phyloP scores from a whole-genome alignment of 2,329 filamentous ascomycete genomes.

The Plenodomus biglobosus region DNA sequence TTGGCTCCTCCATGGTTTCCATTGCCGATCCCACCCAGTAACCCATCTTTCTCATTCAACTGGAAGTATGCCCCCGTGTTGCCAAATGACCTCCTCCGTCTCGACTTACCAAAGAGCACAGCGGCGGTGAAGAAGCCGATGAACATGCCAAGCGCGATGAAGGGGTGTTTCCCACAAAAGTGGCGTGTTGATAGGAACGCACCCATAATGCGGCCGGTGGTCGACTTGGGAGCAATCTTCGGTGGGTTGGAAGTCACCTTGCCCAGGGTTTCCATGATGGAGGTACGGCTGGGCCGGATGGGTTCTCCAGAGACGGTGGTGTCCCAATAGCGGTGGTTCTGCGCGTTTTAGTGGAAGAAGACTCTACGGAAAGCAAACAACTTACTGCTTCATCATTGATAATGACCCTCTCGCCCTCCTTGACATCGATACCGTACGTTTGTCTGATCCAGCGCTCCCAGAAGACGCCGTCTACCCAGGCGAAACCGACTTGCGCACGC shows the following conservation, averaged over 20 bases:
- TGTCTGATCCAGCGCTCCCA: slow-evolving; percentile 96
- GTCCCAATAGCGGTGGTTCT: slow-evolving; percentile 97
- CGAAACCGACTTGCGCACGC: slow-evolving; percentile 87
- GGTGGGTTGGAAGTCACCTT: slow-evolving; percentile 69
- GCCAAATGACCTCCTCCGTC: slow-evolving; percentile 48
- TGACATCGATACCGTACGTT: slow-evolving; percentile 89
- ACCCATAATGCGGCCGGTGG: slow-evolving; percentile 71
- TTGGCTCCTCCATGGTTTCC: slow-evolving; percentile 43
- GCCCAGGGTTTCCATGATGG: slow-evolving; percentile 82
- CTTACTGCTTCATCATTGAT: slow-evolving; percentile 97
- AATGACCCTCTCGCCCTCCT: slow-evolving; percentile 84
- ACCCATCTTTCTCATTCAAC: slow-evolving; percentile 68
- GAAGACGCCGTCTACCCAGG: slow-evolving; percentile 95
- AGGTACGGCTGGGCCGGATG: slow-evolving; percentile 85
- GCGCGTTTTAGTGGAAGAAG: slow-evolving; percentile 6
- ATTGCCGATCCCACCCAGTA: slow-evolving; percentile 58
- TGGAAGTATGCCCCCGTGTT: slow-evolving; percentile 63
- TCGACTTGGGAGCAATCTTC: slow-evolving; percentile 74
- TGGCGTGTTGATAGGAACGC: slow-evolving; percentile 58
- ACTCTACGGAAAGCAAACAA: slow-evolving; percentile 18
- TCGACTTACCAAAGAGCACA: slow-evolving; percentile 40
- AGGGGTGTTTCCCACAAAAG: slow-evolving; percentile 49
- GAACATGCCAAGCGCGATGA: slow-evolving; percentile 56
- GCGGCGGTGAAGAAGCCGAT: slow-evolving; percentile 58
- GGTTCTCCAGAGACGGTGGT: slow-evolving; percentile 83